Evolutionary conservation across 169 alveolate genomes (phyloP).

Genomic region (Theileria parva): DNA sequence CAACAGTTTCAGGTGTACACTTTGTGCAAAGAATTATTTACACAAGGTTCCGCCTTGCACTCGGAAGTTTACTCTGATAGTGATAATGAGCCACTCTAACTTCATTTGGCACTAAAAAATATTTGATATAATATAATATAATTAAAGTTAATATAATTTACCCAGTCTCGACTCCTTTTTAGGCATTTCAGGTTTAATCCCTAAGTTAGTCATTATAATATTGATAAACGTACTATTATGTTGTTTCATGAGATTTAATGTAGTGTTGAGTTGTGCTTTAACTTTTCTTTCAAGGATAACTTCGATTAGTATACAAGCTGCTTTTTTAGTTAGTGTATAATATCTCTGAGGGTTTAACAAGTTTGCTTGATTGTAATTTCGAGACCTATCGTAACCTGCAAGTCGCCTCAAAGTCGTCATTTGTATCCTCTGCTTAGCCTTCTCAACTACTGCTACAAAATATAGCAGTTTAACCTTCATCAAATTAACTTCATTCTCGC

Average conservation of each 20-base stretch:
- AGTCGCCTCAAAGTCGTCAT: neutral
- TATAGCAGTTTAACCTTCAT: constrained; percentile 17
- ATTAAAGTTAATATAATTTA: neutral
- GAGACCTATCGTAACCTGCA: neutral
- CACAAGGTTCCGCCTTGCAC: constrained; percentile 39
- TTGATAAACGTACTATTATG: neutral
- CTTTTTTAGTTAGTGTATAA: constrained; percentile 17
- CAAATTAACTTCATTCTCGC: constrained; percentile 42
- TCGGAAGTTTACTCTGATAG: constrained; percentile 61
- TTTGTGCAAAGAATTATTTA: constrained; percentile 30
- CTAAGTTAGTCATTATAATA: neutral
- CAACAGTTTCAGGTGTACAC: constrained; percentile 40
- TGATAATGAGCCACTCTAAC: constrained; percentile 6
- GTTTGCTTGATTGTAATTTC: neutral
- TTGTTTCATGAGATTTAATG: constrained; percentile 3
- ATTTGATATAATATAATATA: too few relatives aligned
- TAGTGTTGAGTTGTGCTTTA: neutral
- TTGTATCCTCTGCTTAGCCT: constrained; percentile 3
- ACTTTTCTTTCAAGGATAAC: constrained; percentile 4
- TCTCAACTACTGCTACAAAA: constrained; percentile 9
- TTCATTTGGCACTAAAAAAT: neutral
- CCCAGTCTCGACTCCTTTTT: neutral
- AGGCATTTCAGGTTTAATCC: neutral
- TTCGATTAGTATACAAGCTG: constrained; percentile 17
- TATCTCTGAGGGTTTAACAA: constrained; percentile 15